Evolutionary conservation across 176 grass and related monocot genomes (phyloP).

Genomic region (Juncus inflexus): DNA sequence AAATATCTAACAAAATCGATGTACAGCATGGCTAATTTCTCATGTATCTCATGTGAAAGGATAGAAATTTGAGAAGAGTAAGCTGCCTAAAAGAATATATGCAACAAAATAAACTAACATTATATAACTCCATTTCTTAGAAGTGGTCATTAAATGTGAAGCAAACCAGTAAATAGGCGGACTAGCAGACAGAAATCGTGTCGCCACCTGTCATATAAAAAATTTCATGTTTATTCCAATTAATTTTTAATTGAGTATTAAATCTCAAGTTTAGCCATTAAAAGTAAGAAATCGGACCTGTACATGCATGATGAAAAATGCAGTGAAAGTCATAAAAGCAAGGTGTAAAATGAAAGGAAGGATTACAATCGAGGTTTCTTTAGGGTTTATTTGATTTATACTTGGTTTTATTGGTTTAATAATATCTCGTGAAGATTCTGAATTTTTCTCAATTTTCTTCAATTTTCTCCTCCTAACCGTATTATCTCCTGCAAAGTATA

Average conservation of each 20-base stretch:
- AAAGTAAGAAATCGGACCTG: conserved; percentile 50
- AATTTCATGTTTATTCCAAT: background rate
- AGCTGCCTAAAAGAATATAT: conserved; percentile 74
- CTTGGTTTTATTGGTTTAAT: conserved; percentile 25
- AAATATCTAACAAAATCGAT: too few species aligned
- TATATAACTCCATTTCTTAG: conserved; percentile 61
- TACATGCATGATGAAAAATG: conserved; percentile 89
- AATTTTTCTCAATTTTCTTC: conserved; percentile 3
- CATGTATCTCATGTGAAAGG: conserved; percentile 64
- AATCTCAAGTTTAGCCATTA: too few species aligned
- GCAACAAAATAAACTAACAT: conserved; percentile 67
- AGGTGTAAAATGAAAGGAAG: conserved; percentile 87
- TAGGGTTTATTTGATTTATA: background rate
- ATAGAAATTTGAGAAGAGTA: conserved; percentile 92
- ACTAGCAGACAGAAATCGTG: conserved; percentile 72
- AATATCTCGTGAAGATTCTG: conserved; percentile 26
- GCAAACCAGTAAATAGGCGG: conserved; percentile 84
- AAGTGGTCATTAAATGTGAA: conserved; percentile 40
- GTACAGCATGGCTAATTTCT: too few species aligned
- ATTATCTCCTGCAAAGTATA: conserved; percentile 35
- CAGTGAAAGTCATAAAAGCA: conserved; percentile 62
- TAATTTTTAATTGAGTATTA: too few species aligned
- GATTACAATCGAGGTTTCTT: conserved; percentile 34
- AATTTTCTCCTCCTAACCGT: conserved; percentile 59
- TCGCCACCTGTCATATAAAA: conserved; percentile 48